Conservation (phyloP, 1,139 yeast species). For the Saccharomyces hybrid region DNA sequence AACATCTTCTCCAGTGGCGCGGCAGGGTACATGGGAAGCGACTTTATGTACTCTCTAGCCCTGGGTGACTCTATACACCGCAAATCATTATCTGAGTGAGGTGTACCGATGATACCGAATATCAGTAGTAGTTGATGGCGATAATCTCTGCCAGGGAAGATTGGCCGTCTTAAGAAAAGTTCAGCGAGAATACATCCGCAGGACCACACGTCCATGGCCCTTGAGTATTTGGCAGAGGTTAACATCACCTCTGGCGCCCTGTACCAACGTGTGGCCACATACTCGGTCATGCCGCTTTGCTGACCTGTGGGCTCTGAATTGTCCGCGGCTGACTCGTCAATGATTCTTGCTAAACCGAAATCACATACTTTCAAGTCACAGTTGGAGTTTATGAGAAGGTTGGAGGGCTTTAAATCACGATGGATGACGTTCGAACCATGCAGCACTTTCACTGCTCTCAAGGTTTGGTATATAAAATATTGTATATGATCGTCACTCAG, state of each 20-base stretch:
- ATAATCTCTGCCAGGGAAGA: conserved; percentile 92
- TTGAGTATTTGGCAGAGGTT: conserved; percentile 85
- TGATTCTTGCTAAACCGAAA: conserved; percentile 76
- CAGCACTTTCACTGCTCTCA: conserved; percentile 82
- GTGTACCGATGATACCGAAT: conserved; percentile 86
- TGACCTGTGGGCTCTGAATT: conserved; percentile 20
- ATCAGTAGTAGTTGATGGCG: conserved; percentile 82
- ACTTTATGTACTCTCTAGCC: conserved; percentile 77
- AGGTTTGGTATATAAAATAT: conserved; percentile 83
- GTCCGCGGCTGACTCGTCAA: conserved; percentile 19
- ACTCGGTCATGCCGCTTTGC: conserved; percentile 71
- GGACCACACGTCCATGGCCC: conserved; percentile 95
- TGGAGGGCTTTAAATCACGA: conserved; percentile 87
- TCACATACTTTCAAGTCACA: conserved; percentile 94
- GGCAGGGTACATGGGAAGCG: conserved; percentile 54
- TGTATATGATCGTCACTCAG: conserved; percentile 89
- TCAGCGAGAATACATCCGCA: conserved; percentile 95
- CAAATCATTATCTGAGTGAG: conserved; percentile 60
- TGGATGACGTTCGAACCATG: conserved; percentile 90
- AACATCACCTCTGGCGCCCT: conserved; percentile 97
- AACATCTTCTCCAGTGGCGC: conserved; percentile 48
- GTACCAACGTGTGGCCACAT: conserved; percentile 97
- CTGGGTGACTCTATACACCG: conserved; percentile 71
- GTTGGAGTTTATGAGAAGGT: conserved; percentile 76
- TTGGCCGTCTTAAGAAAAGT: conserved; percentile 76